phyloP scores from a whole-genome alignment of 352 stramenopile species.

The Phytophthora podocarpi region DNA sequence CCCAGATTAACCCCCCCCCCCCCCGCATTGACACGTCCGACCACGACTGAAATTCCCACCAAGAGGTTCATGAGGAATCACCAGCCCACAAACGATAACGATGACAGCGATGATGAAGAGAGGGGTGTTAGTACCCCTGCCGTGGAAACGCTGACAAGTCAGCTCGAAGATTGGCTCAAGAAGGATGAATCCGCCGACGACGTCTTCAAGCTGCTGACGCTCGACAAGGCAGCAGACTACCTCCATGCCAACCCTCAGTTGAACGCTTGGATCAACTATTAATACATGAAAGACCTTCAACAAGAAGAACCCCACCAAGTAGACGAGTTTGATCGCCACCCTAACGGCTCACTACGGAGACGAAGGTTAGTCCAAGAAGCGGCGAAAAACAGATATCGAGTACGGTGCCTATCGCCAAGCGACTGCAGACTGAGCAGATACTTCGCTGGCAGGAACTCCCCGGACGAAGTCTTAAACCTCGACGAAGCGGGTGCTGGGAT shows the following conservation, averaged over 20 bases:
- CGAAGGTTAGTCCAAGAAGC: slow-evolving; percentile 11
- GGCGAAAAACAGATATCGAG: neutral
- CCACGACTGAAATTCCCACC: too few species aligned
- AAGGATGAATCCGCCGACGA: neutral
- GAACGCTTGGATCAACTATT: slow-evolving; percentile 5
- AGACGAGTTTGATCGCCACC: slow-evolving; percentile 10
- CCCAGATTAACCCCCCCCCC: too few species aligned
- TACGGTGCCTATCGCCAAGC: slow-evolving; percentile 1
- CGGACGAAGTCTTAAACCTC: slow-evolving; percentile 6
- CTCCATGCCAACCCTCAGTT: neutral
- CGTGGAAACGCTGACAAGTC: neutral
- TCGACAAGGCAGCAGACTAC: slow-evolving; percentile 10
- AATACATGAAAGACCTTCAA: slow-evolving; percentile 27
- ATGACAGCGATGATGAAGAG: slow-evolving; percentile 1
- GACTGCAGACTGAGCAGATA: slow-evolving; percentile 10
- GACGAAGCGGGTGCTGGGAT: slow-evolving; percentile 2
- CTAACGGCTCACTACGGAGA: slow-evolving; percentile 7
- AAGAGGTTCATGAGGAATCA: too few species aligned
- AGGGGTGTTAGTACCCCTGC: neutral
- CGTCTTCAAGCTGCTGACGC: neutral
- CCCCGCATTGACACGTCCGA: too few species aligned
- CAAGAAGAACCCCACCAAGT: neutral
- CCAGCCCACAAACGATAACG: too few species aligned
- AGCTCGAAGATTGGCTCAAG: slow-evolving; percentile 3
- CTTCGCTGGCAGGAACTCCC: slow-evolving; percentile 2